These are phyloP conservation scores for Elsinoe batatas DNA, from an alignment of 2,329 filamentous ascomycete species.

Conservation along the genomic window DNA sequence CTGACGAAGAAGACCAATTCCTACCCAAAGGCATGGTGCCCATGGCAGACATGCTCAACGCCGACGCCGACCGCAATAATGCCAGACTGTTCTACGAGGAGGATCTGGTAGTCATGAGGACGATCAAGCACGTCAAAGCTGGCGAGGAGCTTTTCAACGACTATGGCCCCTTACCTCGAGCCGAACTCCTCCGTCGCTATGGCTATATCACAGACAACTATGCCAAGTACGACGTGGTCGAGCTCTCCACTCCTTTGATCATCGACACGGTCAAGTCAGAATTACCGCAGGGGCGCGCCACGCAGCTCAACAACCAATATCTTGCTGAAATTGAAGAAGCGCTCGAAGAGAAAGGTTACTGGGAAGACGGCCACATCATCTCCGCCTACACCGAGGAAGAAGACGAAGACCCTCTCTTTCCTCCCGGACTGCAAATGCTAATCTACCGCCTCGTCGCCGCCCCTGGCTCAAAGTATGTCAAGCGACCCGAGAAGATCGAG, in stretches of 20 bases:
- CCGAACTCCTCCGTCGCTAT: conserved; percentile 73
- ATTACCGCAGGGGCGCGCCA: neutral
- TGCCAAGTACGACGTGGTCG: conserved; percentile 69
- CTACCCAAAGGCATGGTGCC: conserved; percentile 75
- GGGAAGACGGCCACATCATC: conserved; percentile 8
- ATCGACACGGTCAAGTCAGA: conserved; percentile 32
- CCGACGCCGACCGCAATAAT: conserved; percentile 74
- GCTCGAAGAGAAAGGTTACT: conserved; percentile 17
- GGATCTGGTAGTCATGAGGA: conserved; percentile 56
- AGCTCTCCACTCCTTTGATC: conserved; percentile 57
- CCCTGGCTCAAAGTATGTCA: neutral
- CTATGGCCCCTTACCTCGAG: conserved; percentile 74
- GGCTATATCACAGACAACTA: conserved; percentile 79
- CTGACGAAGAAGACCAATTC: conserved; percentile 39
- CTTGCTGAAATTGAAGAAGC: conserved; percentile 26
- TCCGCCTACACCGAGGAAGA: conserved; percentile 6
- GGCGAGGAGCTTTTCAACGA: conserved; percentile 80
- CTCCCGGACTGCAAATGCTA: conserved; percentile 9
- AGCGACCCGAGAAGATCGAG: neutral
- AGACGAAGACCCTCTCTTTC: conserved; percentile 14
- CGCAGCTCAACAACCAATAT: conserved; percentile 29
- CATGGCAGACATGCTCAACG: conserved; percentile 81
- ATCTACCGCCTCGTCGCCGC: neutral
- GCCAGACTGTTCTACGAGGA: conserved; percentile 55
- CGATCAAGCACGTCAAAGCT: conserved; percentile 55